A percentile compares a stretch with the other conserved stretches of the same genome.
phyloP scores from a whole-genome alignment of 768 basidiomycete species.

The Coprinellus aureogranulatus region DNA sequence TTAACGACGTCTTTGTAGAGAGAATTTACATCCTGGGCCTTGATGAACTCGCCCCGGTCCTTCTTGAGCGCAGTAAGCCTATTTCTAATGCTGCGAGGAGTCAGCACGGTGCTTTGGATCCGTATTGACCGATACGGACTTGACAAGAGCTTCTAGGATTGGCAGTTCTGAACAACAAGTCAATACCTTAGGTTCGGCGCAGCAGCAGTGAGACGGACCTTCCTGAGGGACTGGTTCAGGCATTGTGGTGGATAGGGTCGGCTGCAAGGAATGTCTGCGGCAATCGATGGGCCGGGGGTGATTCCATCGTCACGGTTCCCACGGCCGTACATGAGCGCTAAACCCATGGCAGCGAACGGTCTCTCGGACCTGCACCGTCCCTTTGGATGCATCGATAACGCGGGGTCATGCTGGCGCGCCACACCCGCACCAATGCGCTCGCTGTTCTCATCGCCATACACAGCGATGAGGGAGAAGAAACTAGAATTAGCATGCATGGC shows the following conservation, averaged over 20 bases:
- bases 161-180: conserved; percentile 67
- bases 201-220: conserved; percentile 43
- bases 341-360: background rate
- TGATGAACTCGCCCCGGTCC: conserved; percentile 89
- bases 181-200: conserved; percentile 11
- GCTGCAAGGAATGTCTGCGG: background rate
- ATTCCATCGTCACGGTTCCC: conserved; percentile 22
- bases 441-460: too few relatives aligned
- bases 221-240: conserved; percentile 74
- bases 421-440: too few relatives aligned
- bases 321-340: conserved; percentile 19
- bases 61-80: conserved; percentile 92
- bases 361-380: background rate
- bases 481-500: too few relatives aligned
- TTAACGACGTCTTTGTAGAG: conserved; percentile 93
- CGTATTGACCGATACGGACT: conserved; percentile 44
- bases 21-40: conserved; percentile 86
- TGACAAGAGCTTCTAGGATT: conserved; percentile 92
- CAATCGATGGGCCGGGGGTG: conserved; percentile 14
- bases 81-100: conserved; percentile 74
- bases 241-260: conserved; percentile 38
- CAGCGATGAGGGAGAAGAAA: too few relatives aligned
- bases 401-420: too few relatives aligned
- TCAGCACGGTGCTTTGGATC: conserved; percentile 15
- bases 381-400: background rate